Base-by-base conservation (phyloP, 345 rosid genomes). In the Salix koriyanagi region DNA sequence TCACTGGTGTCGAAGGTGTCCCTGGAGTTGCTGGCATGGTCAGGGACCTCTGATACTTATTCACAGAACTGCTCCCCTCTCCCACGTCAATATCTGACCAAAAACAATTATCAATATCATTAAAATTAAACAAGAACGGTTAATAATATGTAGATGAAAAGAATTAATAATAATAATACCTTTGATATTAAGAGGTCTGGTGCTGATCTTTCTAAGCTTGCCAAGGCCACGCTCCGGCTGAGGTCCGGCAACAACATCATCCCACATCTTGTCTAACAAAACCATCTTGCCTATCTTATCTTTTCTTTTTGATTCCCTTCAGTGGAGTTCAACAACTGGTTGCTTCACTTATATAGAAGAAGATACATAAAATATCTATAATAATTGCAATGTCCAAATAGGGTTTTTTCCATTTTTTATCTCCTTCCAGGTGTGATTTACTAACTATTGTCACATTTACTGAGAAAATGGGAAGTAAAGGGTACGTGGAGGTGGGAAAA, bases 151-250 rank as follows among this genome's bases (percentile, higher is more conserved):
- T 6, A 9, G 5, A 11, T 16, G n/a, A 4, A 9, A n/a, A 1
- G 5, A 56, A 67, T 36, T 18, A 34, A 5, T 34, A 34, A 0
- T 18, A 67, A 37, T 1, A 2, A 67, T 5, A 88, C 96, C 96
- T 87, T 79, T 88, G 81, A 81, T 60, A 19, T 74, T 75, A 66
- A 89, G 67, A 48, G 94, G 88, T 21, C 80, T 86, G 72, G 92
- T 69, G 64, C 88, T 76, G 88, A 90, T 83, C 76, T 90, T 90
- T 73, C 98, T 87, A 70, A 93, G 93, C 77, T 77, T 82, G 68
- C 87, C 96, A 44, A 93, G 94, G 71, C 99, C 99, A 42, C 87
- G 94, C 0, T 95, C 98, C 2, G 99, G 99, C 72, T 80, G 96
- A 76, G 99, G 99, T 16, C 99, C 99, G 0, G 96, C 99, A 0